These are phyloP conservation scores for Dendrocalamus latiflorus DNA, from an alignment of 202 grass and related monocot species.

Conservation along the genomic window DNA sequence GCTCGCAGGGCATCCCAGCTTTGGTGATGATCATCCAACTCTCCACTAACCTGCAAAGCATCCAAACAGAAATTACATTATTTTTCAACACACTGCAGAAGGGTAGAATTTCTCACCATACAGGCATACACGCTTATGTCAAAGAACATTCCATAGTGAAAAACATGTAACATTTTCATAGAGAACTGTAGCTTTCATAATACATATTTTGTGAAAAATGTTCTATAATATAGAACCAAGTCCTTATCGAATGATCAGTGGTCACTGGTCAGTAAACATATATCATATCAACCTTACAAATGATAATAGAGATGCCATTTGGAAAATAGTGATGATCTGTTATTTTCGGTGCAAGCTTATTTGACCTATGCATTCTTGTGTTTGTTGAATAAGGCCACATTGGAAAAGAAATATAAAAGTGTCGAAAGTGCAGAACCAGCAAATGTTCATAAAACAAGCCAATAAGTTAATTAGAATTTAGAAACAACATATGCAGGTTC, in stretches of 20 bases:
- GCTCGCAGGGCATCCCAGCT: conserved; percentile 92
- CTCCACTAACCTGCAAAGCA: conserved; percentile 71
- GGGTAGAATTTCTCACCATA: neutral
- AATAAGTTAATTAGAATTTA: conserved; percentile 6
- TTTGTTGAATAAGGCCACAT: neutral
- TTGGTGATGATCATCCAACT: conserved; percentile 68
- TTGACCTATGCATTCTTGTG: neutral
- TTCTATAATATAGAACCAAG: neutral
- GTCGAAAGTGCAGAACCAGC: neutral
- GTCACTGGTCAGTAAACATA: neutral
- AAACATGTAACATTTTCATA: neutral
- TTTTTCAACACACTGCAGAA: neutral
- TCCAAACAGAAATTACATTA: conserved; percentile 22
- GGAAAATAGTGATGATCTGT: neutral
- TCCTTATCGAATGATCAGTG: neutral
- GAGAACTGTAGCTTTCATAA: neutral
- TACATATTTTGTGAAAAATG: neutral
- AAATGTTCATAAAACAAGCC: neutral
- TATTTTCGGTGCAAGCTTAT: neutral
- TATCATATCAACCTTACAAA: neutral
- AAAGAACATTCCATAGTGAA: neutral
- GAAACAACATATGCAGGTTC: neutral
- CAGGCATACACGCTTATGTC: neutral
- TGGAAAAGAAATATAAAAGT: neutral
- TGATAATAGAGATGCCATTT: neutral